Evolutionary conservation across 495 filamentous ascomycete species (phyloP).

Genomic region (Aspergillus funiculosus): DNA sequence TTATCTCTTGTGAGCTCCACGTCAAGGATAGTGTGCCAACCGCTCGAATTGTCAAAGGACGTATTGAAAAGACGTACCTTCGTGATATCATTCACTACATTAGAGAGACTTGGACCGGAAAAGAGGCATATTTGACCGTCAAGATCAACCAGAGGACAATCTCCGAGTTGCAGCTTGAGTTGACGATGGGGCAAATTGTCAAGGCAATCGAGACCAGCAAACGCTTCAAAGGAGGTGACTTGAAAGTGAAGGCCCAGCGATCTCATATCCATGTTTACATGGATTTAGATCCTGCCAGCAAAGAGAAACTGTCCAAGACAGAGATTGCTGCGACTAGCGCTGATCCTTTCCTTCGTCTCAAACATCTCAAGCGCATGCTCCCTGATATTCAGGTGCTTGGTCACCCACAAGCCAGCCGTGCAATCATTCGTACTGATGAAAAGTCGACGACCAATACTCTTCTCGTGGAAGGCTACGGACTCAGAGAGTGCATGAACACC

Average conservation of each 20-base stretch:
- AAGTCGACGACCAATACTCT: constrained; percentile 57
- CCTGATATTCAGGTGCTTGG: constrained; percentile 77
- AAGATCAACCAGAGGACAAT: constrained; percentile 73
- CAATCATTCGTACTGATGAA: constrained; percentile 78
- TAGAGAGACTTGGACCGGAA: constrained; percentile 73
- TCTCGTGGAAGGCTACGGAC: constrained; percentile 90
- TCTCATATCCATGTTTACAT: constrained; percentile 54
- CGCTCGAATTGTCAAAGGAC: constrained; percentile 80
- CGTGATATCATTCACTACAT: constrained; percentile 63
- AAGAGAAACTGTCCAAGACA: constrained; percentile 47
- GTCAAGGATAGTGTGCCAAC: constrained; percentile 62
- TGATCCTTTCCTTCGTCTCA: constrained; percentile 75
- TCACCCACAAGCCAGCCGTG: constrained; percentile 76
- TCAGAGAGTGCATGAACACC: constrained; percentile 85
- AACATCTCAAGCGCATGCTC: constrained; percentile 74
- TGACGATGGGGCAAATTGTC: constrained; percentile 62
- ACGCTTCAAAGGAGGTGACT: constrained; percentile 63
- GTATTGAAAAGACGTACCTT: constrained; percentile 66
- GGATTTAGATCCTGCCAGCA: constrained; percentile 51
- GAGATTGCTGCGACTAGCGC: constrained; percentile 50
- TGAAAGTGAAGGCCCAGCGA: constrained; percentile 43
- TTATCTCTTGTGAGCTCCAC: constrained; percentile 77
- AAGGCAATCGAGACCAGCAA: constrained; percentile 67
- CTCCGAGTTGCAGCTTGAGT: constrained; percentile 68
- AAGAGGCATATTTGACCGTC: constrained; percentile 66